These are phyloP conservation scores for Kuraishia ogatae DNA, from an alignment of 805 yeast genomes.

Conservation along the genomic window DNA sequence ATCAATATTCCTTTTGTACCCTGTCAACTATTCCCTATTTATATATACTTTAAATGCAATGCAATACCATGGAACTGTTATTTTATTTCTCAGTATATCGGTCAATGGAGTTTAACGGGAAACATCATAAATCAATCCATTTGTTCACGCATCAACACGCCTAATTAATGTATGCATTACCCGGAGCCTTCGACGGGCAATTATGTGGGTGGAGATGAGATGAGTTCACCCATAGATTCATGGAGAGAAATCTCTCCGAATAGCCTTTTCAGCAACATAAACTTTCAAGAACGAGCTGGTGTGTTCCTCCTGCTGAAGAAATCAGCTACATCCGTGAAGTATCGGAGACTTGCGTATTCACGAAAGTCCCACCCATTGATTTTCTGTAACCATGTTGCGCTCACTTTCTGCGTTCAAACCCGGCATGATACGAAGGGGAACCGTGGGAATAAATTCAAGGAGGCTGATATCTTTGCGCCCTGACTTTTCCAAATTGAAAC, in stretches of 20 bases:
- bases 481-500: slow-evolving; percentile 1
- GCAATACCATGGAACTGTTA: too few species aligned
- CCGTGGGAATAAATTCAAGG: neutral
- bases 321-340: too few species aligned
- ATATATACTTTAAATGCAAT: too few species aligned
- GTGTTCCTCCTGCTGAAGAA: too few species aligned
- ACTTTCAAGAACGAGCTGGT: too few species aligned
- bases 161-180: neutral
- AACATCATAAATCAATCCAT: too few species aligned
- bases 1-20: too few species aligned
- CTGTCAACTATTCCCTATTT: too few species aligned
- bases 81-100: too few species aligned
- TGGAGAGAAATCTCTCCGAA: neutral
- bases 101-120: too few species aligned
- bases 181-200: neutral
- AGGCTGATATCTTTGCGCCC: slow-evolving; percentile 1
- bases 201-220: neutral
- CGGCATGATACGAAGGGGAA: neutral
- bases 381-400: neutral
- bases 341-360: too few species aligned
- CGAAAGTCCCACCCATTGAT: too few species aligned
- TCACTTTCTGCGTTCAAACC: neutral
- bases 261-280: neutral
- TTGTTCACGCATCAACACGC: neutral
- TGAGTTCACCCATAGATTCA: neutral